phyloP scores from a whole-genome alignment of 2,329 filamentous ascomycete species.

The Aureobasidium musti region DNA sequence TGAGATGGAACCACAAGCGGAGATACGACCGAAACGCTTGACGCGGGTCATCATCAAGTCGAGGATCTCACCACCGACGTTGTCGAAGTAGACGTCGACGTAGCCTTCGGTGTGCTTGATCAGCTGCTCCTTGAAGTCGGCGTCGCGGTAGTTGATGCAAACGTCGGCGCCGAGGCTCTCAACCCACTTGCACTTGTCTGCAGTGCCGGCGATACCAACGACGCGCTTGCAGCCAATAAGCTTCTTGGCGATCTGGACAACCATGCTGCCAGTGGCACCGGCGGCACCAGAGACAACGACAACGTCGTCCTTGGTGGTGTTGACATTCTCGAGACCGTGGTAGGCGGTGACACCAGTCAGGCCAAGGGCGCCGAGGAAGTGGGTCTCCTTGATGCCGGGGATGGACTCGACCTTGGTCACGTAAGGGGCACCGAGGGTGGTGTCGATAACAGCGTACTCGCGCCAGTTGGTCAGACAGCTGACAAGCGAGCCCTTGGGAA shows the following conservation, averaged over 20 bases:
- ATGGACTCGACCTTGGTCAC: conserved; percentile 37
- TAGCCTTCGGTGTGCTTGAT: conserved; percentile 51
- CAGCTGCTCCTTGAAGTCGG: conserved; percentile 52
- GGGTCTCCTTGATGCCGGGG: conserved; percentile 46
- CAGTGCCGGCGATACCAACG: conserved; percentile 56
- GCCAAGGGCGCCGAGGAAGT: conserved; percentile 53
- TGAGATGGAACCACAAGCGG: conserved; percentile 70
- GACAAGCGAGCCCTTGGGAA: conserved; percentile 44
- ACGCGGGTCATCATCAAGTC: conserved; percentile 66
- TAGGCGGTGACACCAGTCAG: conserved; percentile 52
- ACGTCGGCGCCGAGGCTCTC: conserved; percentile 55
- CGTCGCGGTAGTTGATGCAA: conserved; percentile 58
- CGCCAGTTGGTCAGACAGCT: conserved; percentile 43
- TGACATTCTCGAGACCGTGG: conserved; percentile 49
- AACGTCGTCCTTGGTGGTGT: conserved; percentile 45
- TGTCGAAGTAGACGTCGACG: conserved; percentile 71
- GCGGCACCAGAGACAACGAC: conserved; percentile 54
- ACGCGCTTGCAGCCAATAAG: conserved; percentile 49
- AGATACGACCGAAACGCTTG: conserved; percentile 62
- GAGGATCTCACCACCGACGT: conserved; percentile 71
- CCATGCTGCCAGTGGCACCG: conserved; percentile 53
- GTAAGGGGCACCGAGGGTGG: conserved; percentile 39
- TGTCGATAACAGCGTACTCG: conserved; percentile 46
- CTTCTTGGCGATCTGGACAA: conserved; percentile 57
- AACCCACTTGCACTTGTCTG: conserved; percentile 57